These are phyloP conservation scores for Crithidia fasciculata DNA, from an alignment of 208 protist species.

Conservation along the genomic window DNA sequence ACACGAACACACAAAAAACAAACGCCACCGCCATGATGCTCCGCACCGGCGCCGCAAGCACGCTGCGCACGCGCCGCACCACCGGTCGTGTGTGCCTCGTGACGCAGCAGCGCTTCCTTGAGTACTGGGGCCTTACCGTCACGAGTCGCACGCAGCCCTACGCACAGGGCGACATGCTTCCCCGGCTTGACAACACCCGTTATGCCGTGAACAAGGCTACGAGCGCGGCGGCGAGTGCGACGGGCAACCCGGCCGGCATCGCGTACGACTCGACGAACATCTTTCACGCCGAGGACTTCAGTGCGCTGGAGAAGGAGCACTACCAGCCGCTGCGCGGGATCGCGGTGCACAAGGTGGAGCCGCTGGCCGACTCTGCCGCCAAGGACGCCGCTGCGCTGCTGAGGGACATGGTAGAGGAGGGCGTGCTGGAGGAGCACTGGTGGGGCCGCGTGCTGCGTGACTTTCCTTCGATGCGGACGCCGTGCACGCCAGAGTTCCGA, in stretches of 20 bases:
- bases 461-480: slow-evolving; percentile 80
- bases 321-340: slow-evolving; percentile 77
- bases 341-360: slow-evolving; percentile 63
- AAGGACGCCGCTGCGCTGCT: slow-evolving; percentile 52
- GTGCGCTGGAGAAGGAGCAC: slow-evolving; percentile 71
- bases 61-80: slow-evolving; percentile 19
- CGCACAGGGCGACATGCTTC: slow-evolving; percentile 86
- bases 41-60: slow-evolving; percentile 19
- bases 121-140: slow-evolving; percentile 84
- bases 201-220: slow-evolving; percentile 60
- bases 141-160: slow-evolving; percentile 85
- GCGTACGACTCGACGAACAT: slow-evolving; percentile 84
- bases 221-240: slow-evolving; percentile 63
- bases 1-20: too few relatives aligned
- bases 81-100: slow-evolving; percentile 26
- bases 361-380: slow-evolving; percentile 46
- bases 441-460: slow-evolving; percentile 80
- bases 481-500: slow-evolving; percentile 65
- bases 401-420: slow-evolving; percentile 49
- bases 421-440: slow-evolving; percentile 61
- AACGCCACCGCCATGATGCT: slow-evolving; percentile 27
- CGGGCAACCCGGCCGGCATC: slow-evolving; percentile 72
- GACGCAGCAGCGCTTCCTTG: slow-evolving; percentile 63
- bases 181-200: slow-evolving; percentile 75
- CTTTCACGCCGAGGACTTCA: slow-evolving; percentile 72